Conservation (phyloP, 306 rosid species). For the Cucurbita moschata region DNA sequence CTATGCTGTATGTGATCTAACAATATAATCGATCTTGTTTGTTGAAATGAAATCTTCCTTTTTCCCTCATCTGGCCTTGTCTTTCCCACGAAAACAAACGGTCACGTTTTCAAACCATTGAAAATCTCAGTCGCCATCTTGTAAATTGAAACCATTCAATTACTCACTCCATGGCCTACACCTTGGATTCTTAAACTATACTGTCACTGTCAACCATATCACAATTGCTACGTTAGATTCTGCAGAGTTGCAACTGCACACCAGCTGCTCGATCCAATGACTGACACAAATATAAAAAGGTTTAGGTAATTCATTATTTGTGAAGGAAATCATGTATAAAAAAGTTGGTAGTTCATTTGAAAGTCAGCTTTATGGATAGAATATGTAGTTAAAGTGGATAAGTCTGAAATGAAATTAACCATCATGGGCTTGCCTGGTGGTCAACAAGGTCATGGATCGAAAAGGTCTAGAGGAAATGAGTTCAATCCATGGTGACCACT, state of each 20-base stretch:
- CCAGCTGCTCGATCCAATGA: conserved; percentile 50
- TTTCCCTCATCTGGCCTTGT: conserved; percentile 11
- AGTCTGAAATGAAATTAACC: neutral
- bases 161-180: conserved; percentile 35
- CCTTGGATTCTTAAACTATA: conserved; percentile 31
- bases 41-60: conserved; percentile 11
- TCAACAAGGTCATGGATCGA: neutral
- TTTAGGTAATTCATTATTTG: neutral
- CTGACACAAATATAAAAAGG: conserved; percentile 21
- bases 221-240: conserved; percentile 35
- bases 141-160: conserved; percentile 24
- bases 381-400: neutral
- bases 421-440: neutral
- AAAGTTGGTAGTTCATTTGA: neutral
- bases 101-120: conserved; percentile 18
- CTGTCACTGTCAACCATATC: conserved; percentile 42
- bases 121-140: conserved; percentile 28
- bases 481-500: neutral
- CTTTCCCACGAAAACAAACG: conserved; percentile 24
- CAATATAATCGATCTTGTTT: neutral
- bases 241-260: conserved; percentile 30
- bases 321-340: neutral
- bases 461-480: neutral
- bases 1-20: neutral
- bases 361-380: neutral